These are phyloP conservation scores for Setaria viridis DNA, from an alignment of 202 grass and related monocot species.

Conservation along the genomic window DNA sequence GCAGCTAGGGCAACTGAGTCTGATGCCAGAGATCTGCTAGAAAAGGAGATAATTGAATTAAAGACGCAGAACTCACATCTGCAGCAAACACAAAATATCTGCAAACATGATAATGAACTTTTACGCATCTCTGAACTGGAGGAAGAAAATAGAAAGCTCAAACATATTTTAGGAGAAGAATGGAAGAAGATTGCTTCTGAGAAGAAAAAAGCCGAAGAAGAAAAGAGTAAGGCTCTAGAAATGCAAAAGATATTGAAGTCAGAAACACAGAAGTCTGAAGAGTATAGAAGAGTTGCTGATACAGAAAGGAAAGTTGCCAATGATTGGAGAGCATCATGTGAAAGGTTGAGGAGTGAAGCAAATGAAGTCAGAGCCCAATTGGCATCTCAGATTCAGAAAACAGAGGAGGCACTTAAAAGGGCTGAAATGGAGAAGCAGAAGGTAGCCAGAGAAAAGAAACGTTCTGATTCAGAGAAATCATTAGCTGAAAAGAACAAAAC, in stretches of 20 bases:
- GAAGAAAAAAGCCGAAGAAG: constrained; percentile 64
- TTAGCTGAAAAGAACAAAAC: constrained; percentile 68
- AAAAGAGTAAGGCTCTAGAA: constrained; percentile 59
- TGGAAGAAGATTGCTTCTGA: constrained; percentile 50
- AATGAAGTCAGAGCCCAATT: constrained; percentile 63
- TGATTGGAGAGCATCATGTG: constrained; percentile 60
- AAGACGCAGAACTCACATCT: constrained; percentile 62
- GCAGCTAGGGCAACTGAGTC: constrained; percentile 70
- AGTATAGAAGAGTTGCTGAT: constrained; percentile 67
- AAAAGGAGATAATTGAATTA: constrained; percentile 88
- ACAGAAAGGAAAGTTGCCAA: constrained; percentile 65
- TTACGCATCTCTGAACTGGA: constrained; percentile 53
- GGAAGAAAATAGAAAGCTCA: constrained; percentile 65
- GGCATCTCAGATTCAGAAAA: constrained; percentile 55
- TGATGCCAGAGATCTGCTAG: constrained; percentile 67
- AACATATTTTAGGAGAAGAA: constrained; percentile 74
- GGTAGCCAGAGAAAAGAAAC: constrained; percentile 69
- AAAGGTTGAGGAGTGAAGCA: constrained; percentile 75
- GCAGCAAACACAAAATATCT: constrained; percentile 49
- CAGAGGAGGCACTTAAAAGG: constrained; percentile 51
- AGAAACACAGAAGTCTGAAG: constrained; percentile 72
- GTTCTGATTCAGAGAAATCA: constrained; percentile 61
- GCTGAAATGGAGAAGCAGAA: constrained; percentile 77
- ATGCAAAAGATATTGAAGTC: constrained; percentile 57
- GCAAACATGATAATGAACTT: constrained; percentile 51